Evolutionary conservation across 2,329 filamentous ascomycete species (phyloP).

Genomic region (Ophiostoma novo-ulmi): DNA sequence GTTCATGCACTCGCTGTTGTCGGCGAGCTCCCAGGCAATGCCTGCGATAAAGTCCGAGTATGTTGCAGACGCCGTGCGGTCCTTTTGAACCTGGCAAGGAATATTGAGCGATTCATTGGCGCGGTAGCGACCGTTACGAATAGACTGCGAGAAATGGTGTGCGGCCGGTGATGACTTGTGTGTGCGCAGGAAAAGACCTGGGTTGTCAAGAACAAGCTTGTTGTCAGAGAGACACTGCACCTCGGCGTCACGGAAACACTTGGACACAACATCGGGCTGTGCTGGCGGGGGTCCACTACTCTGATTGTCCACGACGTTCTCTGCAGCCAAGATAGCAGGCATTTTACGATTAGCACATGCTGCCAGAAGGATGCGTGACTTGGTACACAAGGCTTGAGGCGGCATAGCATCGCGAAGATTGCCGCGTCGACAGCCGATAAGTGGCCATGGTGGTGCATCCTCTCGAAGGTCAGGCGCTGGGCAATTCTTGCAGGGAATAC

Average conservation of each 20-base stretch:
- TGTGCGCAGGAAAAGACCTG: constrained; percentile 28
- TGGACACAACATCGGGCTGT: constrained; percentile 26
- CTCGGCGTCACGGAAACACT: constrained; percentile 31
- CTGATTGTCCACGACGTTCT: constrained; percentile 20
- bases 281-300: constrained; percentile 11
- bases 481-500: constrained; percentile 32
- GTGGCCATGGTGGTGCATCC: constrained; percentile 33
- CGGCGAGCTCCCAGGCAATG: constrained; percentile 34
- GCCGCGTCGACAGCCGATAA: constrained; percentile 33
- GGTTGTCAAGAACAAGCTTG: constrained; percentile 32
- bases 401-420: constrained; percentile 31
- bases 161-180: constrained; percentile 28
- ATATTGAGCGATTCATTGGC: constrained; percentile 29
- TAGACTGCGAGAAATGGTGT: constrained; percentile 28
- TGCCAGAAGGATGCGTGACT: constrained; percentile 24
- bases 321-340: constrained; percentile 22
- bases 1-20: constrained; percentile 29
- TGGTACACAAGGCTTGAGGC: constrained; percentile 30
- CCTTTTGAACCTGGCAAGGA: constrained; percentile 21
- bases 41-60: constrained; percentile 33
- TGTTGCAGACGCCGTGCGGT: constrained; percentile 26
- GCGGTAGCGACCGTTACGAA: constrained; percentile 32
- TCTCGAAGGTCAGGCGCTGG: constrained; percentile 32
- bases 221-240: constrained; percentile 32
- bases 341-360: constrained; percentile 21